Conservation (phyloP, 2,329 filamentous ascomycete genomes). For the Penicillium crustosum region DNA sequence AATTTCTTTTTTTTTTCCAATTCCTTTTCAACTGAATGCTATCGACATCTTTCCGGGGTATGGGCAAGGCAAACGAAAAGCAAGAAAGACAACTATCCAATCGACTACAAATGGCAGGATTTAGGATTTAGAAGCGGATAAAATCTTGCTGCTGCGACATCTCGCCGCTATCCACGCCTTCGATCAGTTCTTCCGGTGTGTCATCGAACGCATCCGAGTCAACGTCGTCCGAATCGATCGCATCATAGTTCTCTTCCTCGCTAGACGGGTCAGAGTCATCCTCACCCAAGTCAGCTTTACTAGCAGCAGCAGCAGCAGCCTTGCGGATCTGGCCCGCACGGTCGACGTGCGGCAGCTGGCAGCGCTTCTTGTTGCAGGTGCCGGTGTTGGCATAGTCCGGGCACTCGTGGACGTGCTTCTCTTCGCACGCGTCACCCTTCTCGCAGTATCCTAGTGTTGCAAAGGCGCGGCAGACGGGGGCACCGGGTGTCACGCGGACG, state of each 20-base stretch:
- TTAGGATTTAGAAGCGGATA: slow-evolving; percentile 44
- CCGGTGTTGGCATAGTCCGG: slow-evolving; percentile 93
- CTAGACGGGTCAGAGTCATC: slow-evolving; percentile 71
- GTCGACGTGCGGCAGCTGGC: slow-evolving; percentile 83
- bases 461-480: slow-evolving; percentile 80
- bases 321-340: slow-evolving; percentile 76
- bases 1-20: neutral
- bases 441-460: slow-evolving; percentile 86
- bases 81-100: slow-evolving; percentile 5
- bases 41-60: slow-evolving; percentile 13
- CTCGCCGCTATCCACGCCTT: slow-evolving; percentile 45
- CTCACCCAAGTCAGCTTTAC: slow-evolving; percentile 46
- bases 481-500: slow-evolving; percentile 71
- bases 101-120: slow-evolving; percentile 9
- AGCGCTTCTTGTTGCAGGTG: slow-evolving; percentile 75
- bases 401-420: slow-evolving; percentile 89
- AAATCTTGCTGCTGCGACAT: slow-evolving; percentile 56
- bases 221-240: slow-evolving; percentile 67
- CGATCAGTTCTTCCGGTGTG: slow-evolving; percentile 41
- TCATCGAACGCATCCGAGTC: slow-evolving; percentile 63
- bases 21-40: slow-evolving; percentile 2
- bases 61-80: slow-evolving; percentile 4
- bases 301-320: slow-evolving; percentile 45
- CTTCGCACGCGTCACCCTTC: slow-evolving; percentile 71
- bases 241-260: slow-evolving; percentile 67